Evolutionary conservation across 257 asterid species (phyloP), one percentile per base, ranked within the genome.

Genomic region (Ophiorrhiza pumila): DNA sequence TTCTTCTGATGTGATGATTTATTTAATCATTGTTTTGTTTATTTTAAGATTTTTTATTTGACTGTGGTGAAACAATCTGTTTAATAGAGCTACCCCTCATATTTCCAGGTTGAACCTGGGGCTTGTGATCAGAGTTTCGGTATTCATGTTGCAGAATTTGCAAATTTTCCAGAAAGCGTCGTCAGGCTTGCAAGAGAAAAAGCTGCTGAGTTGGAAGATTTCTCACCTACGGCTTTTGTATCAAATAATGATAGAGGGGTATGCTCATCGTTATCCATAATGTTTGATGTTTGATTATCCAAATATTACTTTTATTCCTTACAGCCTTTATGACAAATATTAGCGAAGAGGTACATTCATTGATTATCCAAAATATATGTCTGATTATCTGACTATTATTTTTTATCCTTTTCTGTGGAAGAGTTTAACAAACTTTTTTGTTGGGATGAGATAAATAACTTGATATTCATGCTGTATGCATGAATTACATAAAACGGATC

Each of bases 51-150:
- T n/a, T 52, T 52, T 66, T 29, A 66, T 60, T 23, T 67, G 47
- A 45, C 59, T 22, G 29, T 68, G 72, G 60, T 67, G 58, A 69
- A 74, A 68, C 71, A 47, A 60, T 35, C 66, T 42, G 64, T 62
- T 65, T 45, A 61, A 10, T 37, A 20, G 47, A 20, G 47, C 77
- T 34, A 14, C 7, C 72, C 42, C 57, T 67, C 64, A 52, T 7
- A 52, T 78, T 76, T 85, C 71, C 83, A 94, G 99, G 97, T 94
- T 75, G 93, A 91, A 74, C 91, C 93, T 34, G 96, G 99, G 41
- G 92, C 99, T 55, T 94, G 99, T 73, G 99, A 94, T 86, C 99
- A 94, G 80, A 94, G 99, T 85, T 94, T 94, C 70, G 99, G 99
- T 50, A 91, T 94, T 74, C 99, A 91, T 78, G 99, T 94, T 57